These are phyloP conservation scores for Marasmius fiardii DNA, from an alignment of 1,284 basidiomycete genomes.

Conservation along the genomic window DNA sequence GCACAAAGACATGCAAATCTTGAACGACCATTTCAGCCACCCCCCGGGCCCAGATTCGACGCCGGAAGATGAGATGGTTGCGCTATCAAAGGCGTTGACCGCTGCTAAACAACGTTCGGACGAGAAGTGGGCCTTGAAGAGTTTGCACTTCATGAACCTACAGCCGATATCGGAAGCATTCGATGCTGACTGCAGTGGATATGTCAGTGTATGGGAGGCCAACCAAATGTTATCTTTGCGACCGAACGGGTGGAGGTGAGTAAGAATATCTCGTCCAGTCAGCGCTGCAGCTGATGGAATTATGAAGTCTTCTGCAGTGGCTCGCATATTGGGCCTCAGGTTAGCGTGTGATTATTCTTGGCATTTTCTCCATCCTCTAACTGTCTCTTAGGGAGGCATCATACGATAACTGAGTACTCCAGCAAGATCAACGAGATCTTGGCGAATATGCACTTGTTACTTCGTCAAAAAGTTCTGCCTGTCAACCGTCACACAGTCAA, in stretches of 20 bases:
- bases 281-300: background rate
- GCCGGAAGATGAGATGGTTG: background rate
- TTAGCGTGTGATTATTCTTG: background rate
- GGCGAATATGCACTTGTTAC: background rate
- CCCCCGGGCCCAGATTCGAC: background rate
- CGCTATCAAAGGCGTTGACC: background rate
- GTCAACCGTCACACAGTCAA: slow-evolving; percentile 6
- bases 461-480: slow-evolving; percentile 4
- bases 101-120: slow-evolving; percentile 7
- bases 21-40: slow-evolving; percentile 2
- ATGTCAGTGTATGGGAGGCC: slow-evolving; percentile 12
- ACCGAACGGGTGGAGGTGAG: slow-evolving; percentile 11
- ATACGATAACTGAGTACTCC: slow-evolving; percentile 8
- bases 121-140: slow-evolving; percentile 13
- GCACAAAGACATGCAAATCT: background rate
- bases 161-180: slow-evolving; percentile 8
- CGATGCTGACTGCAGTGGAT: slow-evolving; percentile 12
- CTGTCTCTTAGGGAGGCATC: slow-evolving; percentile 5
- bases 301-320: slow-evolving; percentile 12
- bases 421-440: slow-evolving; percentile 8
- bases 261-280: background rate
- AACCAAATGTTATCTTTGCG: slow-evolving; percentile 7
- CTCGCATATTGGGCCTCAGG: slow-evolving; percentile 15
- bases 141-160: slow-evolving; percentile 9
- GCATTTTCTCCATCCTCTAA: background rate